Base-by-base conservation (phyloP, 768 basidiomycete species). In the Mycena latifolia region DNA sequence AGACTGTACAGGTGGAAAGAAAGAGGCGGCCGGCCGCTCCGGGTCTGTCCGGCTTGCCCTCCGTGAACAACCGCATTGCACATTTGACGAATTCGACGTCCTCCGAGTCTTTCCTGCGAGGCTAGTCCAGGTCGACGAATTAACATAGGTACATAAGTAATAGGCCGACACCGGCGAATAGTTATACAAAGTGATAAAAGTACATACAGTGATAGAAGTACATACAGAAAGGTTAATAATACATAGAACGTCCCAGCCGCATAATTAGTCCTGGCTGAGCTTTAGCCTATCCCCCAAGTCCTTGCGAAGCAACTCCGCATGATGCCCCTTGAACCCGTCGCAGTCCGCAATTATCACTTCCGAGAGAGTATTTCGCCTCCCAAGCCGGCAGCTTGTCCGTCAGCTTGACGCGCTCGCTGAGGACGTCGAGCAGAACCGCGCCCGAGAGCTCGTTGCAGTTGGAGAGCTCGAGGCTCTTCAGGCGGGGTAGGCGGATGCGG, bases 381-480 rank as follows among this genome's bases (percentile, higher is more conserved):
- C 72, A 63, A 15, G 67, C 67, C 9, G 73, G 69, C 65, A 72
- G 66, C 9, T 33, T 70, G 63, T 84, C 81, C 22, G 80, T 80
- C 69, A 79, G 82, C 15, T 59, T 67, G 9, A 84, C 83, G 8
- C 92, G 87, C 50, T 79, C 76, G 29, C 78, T 69, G 59, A 93
- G 70, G 7, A 85, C 82, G 15, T 81, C 80, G 18, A 91, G 84
- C 48, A 93, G 73, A 0, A 85, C 86, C 20, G 82, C 79, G 8
- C 92, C 92, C 0, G 83, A 81, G 56, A 93, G 74, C 66, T 87
- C 80, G 65, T 90, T 89, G 72, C 92, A 93, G 61, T 87, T 88
- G 61, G 81, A 81, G 65, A 93, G 73, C 61, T 82, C 83, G 65
- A 93, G 75, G 33, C 77, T 79, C 33, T 78, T 75, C 56, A 93